phyloP scores from a whole-genome alignment of 2,329 filamentous ascomycete species.

The Colletotrichum viniferum region DNA sequence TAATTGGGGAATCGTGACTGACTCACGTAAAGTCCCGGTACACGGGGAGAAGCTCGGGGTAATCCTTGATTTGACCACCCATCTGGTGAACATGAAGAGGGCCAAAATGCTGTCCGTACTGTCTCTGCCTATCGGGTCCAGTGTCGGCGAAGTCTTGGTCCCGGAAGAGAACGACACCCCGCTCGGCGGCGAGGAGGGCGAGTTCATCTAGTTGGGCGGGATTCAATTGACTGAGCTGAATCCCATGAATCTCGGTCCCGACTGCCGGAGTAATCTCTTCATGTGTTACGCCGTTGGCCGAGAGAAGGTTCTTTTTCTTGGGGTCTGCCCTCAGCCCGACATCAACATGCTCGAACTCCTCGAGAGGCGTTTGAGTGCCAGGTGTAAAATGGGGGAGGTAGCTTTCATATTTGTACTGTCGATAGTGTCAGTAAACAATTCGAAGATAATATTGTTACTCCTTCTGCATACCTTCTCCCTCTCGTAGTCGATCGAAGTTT shows the following conservation, averaged over 20 bases:
- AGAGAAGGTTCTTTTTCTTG: conserved; percentile 62
- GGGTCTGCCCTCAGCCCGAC: conserved; percentile 69
- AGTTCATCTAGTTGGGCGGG: conserved; percentile 44
- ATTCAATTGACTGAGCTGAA: conserved; percentile 42
- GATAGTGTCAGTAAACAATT: not conserved
- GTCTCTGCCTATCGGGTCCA: not conserved
- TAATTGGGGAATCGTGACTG: not conserved
- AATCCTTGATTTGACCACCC: not conserved
- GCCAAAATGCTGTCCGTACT: not conserved
- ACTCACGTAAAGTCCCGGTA: not conserved
- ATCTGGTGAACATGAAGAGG: not conserved
- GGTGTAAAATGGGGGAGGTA: not conserved
- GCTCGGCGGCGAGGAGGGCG: conserved; percentile 42
- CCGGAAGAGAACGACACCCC: conserved; percentile 42
- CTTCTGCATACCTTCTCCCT: not conserved
- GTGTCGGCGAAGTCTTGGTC: conserved; percentile 31
- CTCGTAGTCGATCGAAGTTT: not conserved
- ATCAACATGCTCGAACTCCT: conserved; percentile 67
- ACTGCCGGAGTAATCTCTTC: conserved; percentile 27
- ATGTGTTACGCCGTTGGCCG: not conserved
- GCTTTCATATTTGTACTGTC: not conserved
- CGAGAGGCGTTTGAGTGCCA: conserved; percentile 47
- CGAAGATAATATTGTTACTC: accelerated
- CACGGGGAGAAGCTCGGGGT: not conserved
- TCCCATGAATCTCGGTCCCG: conserved; percentile 43